phyloP scores from a whole-genome alignment of 768 basidiomycete genomes.

The Psilocybe cubensis region DNA sequence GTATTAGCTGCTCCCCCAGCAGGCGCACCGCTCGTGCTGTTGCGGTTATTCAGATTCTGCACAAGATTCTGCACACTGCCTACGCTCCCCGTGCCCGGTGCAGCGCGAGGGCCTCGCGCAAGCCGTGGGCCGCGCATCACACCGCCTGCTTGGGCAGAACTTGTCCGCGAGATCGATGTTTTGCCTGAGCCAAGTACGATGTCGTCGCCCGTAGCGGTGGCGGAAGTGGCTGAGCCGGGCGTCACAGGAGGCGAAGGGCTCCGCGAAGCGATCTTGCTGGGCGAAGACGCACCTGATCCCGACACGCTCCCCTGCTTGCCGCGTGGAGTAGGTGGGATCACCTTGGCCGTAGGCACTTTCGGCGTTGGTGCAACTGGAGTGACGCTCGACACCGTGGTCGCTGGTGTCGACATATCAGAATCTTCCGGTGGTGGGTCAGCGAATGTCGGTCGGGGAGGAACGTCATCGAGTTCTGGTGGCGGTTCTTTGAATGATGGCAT shows the following conservation, averaged over 20 bases:
- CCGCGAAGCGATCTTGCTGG: slow-evolving; percentile 40
- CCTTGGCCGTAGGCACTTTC: too few relatives aligned
- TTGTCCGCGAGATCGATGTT: slow-evolving; percentile 48
- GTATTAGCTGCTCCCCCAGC: slow-evolving; percentile 37
- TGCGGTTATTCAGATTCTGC: slow-evolving; percentile 59
- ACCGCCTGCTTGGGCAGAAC: slow-evolving; percentile 41
- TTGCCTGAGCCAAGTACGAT: slow-evolving; percentile 38
- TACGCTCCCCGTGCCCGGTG: slow-evolving; percentile 27
- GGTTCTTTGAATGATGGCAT: slow-evolving; percentile 47
- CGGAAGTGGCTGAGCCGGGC: slow-evolving; percentile 7
- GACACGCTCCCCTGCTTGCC: slow-evolving; percentile 36
- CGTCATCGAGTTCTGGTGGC: slow-evolving; percentile 51
- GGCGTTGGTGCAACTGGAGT: too few relatives aligned
- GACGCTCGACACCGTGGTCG: too few relatives aligned
- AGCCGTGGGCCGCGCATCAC: slow-evolving; percentile 32
- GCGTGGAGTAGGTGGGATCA: slow-evolving; percentile 59
- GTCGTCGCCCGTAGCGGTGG: too few relatives aligned
- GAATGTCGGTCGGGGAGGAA: slow-evolving; percentile 46
- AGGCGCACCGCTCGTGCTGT: slow-evolving; percentile 41
- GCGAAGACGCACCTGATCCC: slow-evolving; percentile 35
- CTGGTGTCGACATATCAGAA: slow-evolving; percentile 44
- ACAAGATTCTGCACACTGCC: slow-evolving; percentile 58
- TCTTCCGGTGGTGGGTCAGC: slow-evolving; percentile 65
- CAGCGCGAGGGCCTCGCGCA: slow-evolving; percentile 52
- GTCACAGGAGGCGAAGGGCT: slow-evolving; percentile 46